Conservation (phyloP, 192 early-diverging fungal species). For the Coemansia sp. region DNA sequence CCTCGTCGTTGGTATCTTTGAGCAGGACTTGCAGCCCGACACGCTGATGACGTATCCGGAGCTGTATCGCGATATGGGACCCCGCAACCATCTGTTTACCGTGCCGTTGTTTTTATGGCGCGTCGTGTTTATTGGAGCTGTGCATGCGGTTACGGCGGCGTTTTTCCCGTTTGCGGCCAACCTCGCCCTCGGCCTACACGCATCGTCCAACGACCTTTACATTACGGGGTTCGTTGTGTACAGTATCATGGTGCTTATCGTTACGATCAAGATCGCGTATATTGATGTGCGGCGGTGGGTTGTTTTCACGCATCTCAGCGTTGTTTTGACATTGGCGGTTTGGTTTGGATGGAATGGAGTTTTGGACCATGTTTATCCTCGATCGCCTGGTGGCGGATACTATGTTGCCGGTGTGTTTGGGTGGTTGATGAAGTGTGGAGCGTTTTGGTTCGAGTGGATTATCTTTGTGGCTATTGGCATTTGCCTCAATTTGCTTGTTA, state of each 20-base stretch:
- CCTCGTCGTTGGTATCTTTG: slow-evolving; percentile 77
- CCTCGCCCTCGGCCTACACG: slow-evolving; percentile 24
- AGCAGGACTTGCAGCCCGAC: slow-evolving; percentile 70
- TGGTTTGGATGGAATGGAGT: slow-evolving; percentile 69
- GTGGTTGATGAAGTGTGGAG: slow-evolving; percentile 36
- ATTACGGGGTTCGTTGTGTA: slow-evolving; percentile 59
- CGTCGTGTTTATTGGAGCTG: slow-evolving; percentile 54
- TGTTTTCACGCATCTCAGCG: slow-evolving; percentile 59
- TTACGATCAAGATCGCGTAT: slow-evolving; percentile 70
- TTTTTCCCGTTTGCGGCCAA: slow-evolving; percentile 40
- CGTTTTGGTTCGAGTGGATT: slow-evolving; percentile 62
- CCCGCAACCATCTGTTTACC: slow-evolving; percentile 48
- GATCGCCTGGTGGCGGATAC: slow-evolving; percentile 50
- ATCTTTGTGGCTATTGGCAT: slow-evolving; percentile 57
- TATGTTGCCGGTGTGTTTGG: slow-evolving; percentile 59
- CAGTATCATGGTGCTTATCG: slow-evolving; percentile 62
- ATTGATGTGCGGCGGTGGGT: slow-evolving; percentile 67
- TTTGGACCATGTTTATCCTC: slow-evolving; percentile 60
- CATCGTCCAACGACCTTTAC: slow-evolving; percentile 56
- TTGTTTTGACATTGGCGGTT: slow-evolving; percentile 53
- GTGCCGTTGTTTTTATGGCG: slow-evolving; percentile 45
- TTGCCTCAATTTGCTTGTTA: slow-evolving; percentile 52
- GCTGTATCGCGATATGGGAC: slow-evolving; percentile 62
- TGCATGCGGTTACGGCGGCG: slow-evolving; percentile 46
- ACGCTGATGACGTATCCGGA: slow-evolving; percentile 69